Conservation (phyloP, 768 basidiomycete genomes). For the Macrolepiota dolichaula region DNA sequence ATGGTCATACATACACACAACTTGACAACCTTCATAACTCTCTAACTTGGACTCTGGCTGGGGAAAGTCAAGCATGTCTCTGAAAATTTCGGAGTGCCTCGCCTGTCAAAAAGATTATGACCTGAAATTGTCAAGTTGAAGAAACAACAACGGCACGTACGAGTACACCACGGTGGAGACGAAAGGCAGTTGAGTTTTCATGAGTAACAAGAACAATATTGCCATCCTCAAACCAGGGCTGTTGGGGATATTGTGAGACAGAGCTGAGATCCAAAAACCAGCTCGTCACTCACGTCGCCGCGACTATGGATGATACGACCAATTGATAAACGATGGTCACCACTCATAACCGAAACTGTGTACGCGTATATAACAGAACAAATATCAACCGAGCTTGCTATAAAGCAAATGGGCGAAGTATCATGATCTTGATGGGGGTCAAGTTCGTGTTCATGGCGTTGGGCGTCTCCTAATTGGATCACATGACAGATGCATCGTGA, state of each 20-base stretch:
- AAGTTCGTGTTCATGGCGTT: neutral
- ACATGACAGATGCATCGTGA: neutral
- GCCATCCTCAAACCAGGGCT: constrained; percentile 63
- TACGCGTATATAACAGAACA: neutral
- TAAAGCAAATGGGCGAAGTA: neutral
- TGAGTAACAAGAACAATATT: constrained; percentile 51
- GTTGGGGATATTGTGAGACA: neutral
- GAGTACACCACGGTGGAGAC: constrained; percentile 47
- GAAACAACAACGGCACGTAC: constrained; percentile 18
- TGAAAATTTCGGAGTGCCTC: constrained; percentile 55
- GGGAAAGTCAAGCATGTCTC: constrained; percentile 51
- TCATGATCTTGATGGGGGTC: neutral
- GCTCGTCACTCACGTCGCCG: constrained; percentile 1
- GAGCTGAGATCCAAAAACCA: neutral
- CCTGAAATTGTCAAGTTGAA: neutral
- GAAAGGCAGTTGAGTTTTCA: constrained; percentile 43
- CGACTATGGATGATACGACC: constrained; percentile 10
- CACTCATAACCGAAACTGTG: neutral
- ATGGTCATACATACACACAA: constrained; percentile 51
- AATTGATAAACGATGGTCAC: constrained; percentile 13
- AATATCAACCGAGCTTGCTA: neutral
- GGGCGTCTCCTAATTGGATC: neutral
- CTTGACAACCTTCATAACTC: constrained; percentile 42
- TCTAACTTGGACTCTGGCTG: constrained; percentile 32
- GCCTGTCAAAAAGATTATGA: constrained; percentile 24